Evolutionary conservation across 2,329 filamentous ascomycete species (phyloP).

Genomic region (Cordyceps sp.): DNA sequence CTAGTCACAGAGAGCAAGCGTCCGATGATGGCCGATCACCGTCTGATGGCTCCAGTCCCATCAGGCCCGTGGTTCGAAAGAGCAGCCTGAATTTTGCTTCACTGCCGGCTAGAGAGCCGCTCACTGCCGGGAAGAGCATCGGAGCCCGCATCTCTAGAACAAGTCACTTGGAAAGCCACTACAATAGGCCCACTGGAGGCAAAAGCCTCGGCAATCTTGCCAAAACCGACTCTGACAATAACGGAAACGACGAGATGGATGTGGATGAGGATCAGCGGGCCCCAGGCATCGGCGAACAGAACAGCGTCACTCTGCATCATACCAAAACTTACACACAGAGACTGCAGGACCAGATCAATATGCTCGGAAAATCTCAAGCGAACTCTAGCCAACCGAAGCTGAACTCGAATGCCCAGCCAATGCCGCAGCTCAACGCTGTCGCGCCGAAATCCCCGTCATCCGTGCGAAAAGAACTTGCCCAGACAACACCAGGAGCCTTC

Average conservation of each 20-base stretch:
- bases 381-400: slow-evolving; percentile 31
- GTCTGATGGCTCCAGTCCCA: slow-evolving; percentile 57
- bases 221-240: slow-evolving; percentile 25
- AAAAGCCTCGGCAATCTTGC: slow-evolving; percentile 45
- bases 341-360: slow-evolving; percentile 81
- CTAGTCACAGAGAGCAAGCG: background rate
- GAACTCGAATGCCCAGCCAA: slow-evolving; percentile 13
- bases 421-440: slow-evolving; percentile 13
- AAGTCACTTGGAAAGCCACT: slow-evolving; percentile 70
- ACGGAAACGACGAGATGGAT: slow-evolving; percentile 37
- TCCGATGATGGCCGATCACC: slow-evolving; percentile 38
- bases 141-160: slow-evolving; percentile 56
- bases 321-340: slow-evolving; percentile 89
- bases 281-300: slow-evolving; percentile 23
- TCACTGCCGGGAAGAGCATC: slow-evolving; percentile 71
- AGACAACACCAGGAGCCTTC: slow-evolving; percentile 41
- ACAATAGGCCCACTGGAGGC: slow-evolving; percentile 55
- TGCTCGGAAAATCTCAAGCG: slow-evolving; percentile 41
- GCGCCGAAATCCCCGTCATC: slow-evolving; percentile 14
- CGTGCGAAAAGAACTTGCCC: slow-evolving; percentile 11
- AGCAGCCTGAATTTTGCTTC: slow-evolving; percentile 92
- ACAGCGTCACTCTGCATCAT: slow-evolving; percentile 29
- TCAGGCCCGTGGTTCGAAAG: slow-evolving; percentile 67
- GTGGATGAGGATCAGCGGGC: slow-evolving; percentile 22
- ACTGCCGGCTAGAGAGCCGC: slow-evolving; percentile 75